Evolutionary conservation across 2,329 filamentous ascomycete genomes (phyloP).

Genomic region (Westerdykella sp.): DNA sequence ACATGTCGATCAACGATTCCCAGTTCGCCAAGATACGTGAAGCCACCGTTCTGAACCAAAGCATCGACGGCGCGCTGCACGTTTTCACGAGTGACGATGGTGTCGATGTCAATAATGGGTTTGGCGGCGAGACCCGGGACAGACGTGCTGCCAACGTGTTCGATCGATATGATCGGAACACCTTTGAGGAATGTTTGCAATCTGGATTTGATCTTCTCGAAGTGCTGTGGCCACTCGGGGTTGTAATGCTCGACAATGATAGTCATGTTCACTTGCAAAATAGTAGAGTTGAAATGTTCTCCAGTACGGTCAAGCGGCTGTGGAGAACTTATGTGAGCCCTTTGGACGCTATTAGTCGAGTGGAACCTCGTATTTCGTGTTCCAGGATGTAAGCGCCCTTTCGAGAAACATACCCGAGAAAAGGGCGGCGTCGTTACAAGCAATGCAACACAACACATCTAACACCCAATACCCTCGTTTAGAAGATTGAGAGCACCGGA

Average conservation of each 20-base stretch:
- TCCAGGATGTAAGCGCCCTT: too few species aligned
- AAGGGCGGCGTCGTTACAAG: neutral
- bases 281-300: too few species aligned
- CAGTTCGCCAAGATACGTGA: constrained; percentile 33
- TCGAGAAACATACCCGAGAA: too few species aligned
- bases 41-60: constrained; percentile 26
- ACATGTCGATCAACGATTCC: constrained; percentile 33
- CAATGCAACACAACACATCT: neutral
- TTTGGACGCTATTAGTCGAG: too few species aligned
- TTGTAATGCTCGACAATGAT: constrained; percentile 23
- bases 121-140: constrained; percentile 32
- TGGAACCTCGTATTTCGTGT: too few species aligned
- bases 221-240: constrained; percentile 23
- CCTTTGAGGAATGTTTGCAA: constrained; percentile 13
- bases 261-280: constrained; percentile 10
- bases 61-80: constrained; percentile 23
- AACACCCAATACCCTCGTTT: neutral
- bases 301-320: neutral
- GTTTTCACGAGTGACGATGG: constrained; percentile 23
- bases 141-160: constrained; percentile 37
- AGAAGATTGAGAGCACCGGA: neutral
- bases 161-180: constrained; percentile 19
- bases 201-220: constrained; percentile 13
- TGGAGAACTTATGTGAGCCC: neutral
- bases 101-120: constrained; percentile 36